A percentile compares a stretch with the other conserved stretches of the same genome.
Conservation (phyloP, 345 rosid genomes). For the Capsella bursapastoris region DNA sequence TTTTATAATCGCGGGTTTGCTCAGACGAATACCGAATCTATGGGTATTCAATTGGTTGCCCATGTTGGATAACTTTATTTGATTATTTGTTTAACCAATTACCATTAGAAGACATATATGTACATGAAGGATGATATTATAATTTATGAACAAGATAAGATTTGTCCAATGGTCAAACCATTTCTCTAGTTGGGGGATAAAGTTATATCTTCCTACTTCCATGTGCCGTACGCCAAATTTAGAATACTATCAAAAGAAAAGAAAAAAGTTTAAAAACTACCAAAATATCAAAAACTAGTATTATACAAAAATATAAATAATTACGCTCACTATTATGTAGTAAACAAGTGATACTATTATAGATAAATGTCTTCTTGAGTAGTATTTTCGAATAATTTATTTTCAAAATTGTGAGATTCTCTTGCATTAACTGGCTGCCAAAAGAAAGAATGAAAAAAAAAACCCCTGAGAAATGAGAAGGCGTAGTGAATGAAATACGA, state of each 20-base stretch:
- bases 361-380: neutral
- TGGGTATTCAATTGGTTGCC: conserved; percentile 17
- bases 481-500: neutral
- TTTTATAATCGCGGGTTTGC: neutral
- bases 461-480: conserved; percentile 10
- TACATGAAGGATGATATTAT: neutral
- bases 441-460: neutral
- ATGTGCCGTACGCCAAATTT: conserved; percentile 28
- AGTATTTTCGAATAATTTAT: neutral
- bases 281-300: neutral
- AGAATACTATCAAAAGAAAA: neutral
- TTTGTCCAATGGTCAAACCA: conserved; percentile 16
- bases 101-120: neutral
- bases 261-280: neutral
- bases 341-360: neutral
- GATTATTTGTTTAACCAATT: conserved; percentile 12
- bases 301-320: neutral
- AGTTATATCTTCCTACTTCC: conserved; percentile 1
- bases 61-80: conserved; percentile 28
- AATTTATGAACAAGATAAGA: conserved; percentile 20
- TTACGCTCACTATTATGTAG: neutral
- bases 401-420: neutral
- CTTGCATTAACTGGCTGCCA: neutral
- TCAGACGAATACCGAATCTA: conserved; percentile 32
- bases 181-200: conserved; percentile 31